phyloP scores from a whole-genome alignment of 2,329 filamentous ascomycete species.

The Lasiodiplodia hormozganensis region DNA sequence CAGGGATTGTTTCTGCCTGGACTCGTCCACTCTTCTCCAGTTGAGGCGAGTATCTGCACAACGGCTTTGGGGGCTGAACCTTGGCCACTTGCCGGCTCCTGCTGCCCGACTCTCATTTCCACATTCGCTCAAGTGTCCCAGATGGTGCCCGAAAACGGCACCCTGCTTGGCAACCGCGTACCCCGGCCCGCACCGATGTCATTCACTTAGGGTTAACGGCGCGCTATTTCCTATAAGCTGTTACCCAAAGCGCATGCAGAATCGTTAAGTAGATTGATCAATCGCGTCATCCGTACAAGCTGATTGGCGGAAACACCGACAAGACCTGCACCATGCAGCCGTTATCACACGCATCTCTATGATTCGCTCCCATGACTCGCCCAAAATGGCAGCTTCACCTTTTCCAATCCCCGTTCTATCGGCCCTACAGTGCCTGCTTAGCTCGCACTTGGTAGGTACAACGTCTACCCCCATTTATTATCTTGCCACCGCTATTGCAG shows the following conservation, averaged over 20 bases:
- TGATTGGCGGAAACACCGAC: not conserved
- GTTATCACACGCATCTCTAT: not conserved
- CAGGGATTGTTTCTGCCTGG: not conserved
- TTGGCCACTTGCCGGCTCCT: not conserved
- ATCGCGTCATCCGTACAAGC: not conserved
- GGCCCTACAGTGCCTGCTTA: slow-evolving; percentile 1
- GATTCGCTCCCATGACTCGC: not conserved
- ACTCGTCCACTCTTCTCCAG: no score
- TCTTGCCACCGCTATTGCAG: no score
- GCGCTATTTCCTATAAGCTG: slow-evolving; percentile 1
- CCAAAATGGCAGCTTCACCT: not conserved
- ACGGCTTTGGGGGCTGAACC: not conserved
- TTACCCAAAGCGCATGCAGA: not conserved
- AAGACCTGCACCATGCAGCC: not conserved
- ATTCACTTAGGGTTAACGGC: not conserved
- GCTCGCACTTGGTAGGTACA: not conserved
- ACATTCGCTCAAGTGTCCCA: not conserved
- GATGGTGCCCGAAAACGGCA: not conserved
- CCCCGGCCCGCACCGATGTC: slow-evolving; percentile 9
- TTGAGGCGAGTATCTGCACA: not conserved
- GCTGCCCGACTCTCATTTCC: not conserved
- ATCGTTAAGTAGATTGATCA: not conserved
- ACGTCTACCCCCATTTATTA: not conserved
- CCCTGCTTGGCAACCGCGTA: not conserved
- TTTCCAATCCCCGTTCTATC: not conserved